Conservation (phyloP, 2,329 filamentous ascomycete species). For the Colletotrichum sp. region DNA sequence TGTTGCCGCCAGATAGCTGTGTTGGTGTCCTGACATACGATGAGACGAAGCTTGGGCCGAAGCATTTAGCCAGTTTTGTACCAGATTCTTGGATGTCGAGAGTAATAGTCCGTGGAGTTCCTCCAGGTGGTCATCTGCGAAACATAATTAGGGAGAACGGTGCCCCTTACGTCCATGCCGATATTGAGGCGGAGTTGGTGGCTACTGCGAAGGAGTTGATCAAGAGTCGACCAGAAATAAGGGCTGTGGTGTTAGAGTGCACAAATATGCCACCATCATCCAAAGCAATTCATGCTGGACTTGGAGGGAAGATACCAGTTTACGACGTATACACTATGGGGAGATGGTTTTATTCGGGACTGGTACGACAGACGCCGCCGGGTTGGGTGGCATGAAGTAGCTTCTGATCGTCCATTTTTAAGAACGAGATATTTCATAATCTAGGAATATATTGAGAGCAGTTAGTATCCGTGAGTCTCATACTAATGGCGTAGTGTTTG, state of each 20-base stretch:
- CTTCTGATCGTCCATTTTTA: accelerated
- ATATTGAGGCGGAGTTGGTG: conserved; percentile 27
- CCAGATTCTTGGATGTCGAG: conserved; percentile 16
- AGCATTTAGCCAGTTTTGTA: conserved; percentile 27
- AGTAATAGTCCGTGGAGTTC: background rate
- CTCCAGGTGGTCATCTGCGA: conserved; percentile 23
- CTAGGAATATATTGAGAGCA: background rate
- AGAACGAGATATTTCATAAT: accelerated
- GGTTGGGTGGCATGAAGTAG: background rate
- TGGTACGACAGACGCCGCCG: conserved; percentile 23
- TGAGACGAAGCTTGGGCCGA: conserved; percentile 23
- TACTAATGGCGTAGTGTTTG: background rate
- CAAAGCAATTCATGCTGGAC: conserved; percentile 31
- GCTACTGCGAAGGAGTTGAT: conserved; percentile 15
- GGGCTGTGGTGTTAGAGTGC: conserved; percentile 35
- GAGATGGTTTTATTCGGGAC: conserved; percentile 38
- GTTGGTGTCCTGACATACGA: conserved; percentile 39
- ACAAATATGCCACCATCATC: conserved; percentile 40
- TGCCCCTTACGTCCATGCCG: conserved; percentile 20
- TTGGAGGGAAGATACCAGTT: conserved; percentile 29
- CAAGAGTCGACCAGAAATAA: background rate
- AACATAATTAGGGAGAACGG: conserved; percentile 21
- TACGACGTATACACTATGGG: conserved; percentile 41
- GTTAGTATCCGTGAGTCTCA: background rate
- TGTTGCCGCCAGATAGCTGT: conserved; percentile 25